Base-by-base conservation (phyloP, 495 filamentous ascomycete genomes). In the Hyphodiscus hymeniophilus region DNA sequence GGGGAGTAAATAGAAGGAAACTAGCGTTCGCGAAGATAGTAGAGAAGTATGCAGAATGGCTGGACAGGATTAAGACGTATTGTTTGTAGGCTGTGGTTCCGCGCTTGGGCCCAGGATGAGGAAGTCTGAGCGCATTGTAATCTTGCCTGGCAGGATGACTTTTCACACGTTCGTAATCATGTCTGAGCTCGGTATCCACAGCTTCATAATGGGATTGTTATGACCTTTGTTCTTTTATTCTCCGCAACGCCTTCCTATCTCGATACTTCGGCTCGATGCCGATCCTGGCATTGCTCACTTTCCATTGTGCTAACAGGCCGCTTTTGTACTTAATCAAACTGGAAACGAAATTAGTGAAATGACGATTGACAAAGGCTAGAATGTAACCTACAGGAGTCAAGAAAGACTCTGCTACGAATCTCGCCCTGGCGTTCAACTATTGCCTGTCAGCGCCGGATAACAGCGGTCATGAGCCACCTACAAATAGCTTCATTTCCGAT, bases 401-500 rank as follows among this genome's bases (percentile, higher is more conserved):
- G 72, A 97, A 99, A 28, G 94, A 95, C 65, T 97, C 92, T 20
- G 92, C 92, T 23, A 99, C 94, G 59, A 97, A 99, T 68, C 92
- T 83, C 68, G 92, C 92, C 67, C 94, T 80, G 41, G 92, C 89
- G 67, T 99, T 97, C 63, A 99, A 72, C 91, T 97, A 57, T n/a
- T n/a, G 16, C 43, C 13, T n/a, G 38, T 71, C 47, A 63, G 62
- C 34, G 64, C 2, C n/a, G 17, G 26, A 47, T 20, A 1, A n/a
- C 33, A 20, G 11, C 18, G 20, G 17, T 24, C 42, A 18, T 31
- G 24, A 22, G 20, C 36, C 15, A 74, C 87, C 42, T 79, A 97
- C 91, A 67, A 97, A 99, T 52, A 99, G 79, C 78, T 99, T 99
- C 92, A 97, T 96, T 67, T 97, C 94, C 1, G 91, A 97, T 43